phyloP scores from a whole-genome alignment of 2,329 filamentous ascomycete species.

The Aspergillus fumigatiaffinis region DNA sequence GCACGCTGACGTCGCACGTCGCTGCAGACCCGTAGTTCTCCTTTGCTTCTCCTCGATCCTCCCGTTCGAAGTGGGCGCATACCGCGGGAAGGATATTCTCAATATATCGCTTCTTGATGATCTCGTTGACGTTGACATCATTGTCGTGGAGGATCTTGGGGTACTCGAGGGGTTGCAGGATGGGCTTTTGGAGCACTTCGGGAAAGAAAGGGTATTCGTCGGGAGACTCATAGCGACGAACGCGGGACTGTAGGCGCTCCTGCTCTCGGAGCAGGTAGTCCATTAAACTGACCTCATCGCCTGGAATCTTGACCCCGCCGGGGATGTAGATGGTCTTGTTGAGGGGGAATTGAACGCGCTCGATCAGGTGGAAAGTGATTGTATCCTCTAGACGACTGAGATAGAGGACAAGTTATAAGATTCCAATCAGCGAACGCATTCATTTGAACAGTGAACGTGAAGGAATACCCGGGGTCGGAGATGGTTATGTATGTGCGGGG shows the following conservation, averaged over 20 bases:
- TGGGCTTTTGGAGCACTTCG: conserved; percentile 68
- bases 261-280: conserved; percentile 93
- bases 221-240: conserved; percentile 90
- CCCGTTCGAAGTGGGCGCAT: conserved; percentile 69
- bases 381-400: conserved; percentile 90
- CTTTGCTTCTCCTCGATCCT: conserved; percentile 76
- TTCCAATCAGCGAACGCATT: background rate
- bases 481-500: conserved; percentile 1
- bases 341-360: conserved; percentile 94
- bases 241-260: conserved; percentile 84
- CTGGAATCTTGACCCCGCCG: conserved; percentile 74
- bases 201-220: conserved; percentile 99
- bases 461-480: background rate
- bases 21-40: conserved; percentile 96
- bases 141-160: conserved; percentile 84
- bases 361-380: conserved; percentile 94
- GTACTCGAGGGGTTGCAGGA: conserved; percentile 85
- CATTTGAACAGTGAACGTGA: background rate
- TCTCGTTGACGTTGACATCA: conserved; percentile 81
- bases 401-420: background rate
- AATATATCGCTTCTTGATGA: conserved; percentile 83
- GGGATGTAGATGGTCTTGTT: conserved; percentile 83
- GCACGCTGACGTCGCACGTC: conserved; percentile 81
- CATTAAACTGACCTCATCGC: conserved; percentile 71
- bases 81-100: conserved; percentile 76